A percentile compares a stretch with the other conserved stretches of the same genome.
These are phyloP conservation scores for Phytophthora colocasiae DNA, from an alignment of 352 stramenopile genomes.

Conservation along the genomic window DNA sequence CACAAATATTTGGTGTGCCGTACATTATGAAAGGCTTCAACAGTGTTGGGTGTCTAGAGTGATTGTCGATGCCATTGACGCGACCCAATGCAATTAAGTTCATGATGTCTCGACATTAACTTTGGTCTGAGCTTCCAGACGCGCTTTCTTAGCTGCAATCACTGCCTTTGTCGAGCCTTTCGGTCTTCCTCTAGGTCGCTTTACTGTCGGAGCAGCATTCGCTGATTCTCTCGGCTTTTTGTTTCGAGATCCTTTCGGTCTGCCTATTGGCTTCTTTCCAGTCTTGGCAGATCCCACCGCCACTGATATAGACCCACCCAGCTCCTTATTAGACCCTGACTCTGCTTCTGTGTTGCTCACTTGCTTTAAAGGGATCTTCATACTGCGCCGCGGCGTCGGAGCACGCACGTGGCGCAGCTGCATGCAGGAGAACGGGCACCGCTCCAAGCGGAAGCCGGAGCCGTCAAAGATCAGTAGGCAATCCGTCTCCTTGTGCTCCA, in stretches of 20 bases:
- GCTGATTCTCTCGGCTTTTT: constrained; percentile 21
- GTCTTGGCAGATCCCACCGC: neutral
- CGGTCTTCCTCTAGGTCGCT: constrained; percentile 25
- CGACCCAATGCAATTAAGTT: neutral
- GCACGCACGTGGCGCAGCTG: constrained; percentile 80
- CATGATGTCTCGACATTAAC: constrained; percentile 6
- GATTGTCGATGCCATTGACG: constrained; percentile 20
- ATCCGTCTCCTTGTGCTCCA: constrained; percentile 84
- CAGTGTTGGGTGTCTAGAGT: neutral
- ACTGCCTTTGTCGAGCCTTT: constrained; percentile 34
- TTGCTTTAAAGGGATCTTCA: constrained; percentile 20
- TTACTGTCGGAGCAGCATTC: constrained; percentile 9
- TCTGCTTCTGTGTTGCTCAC: constrained; percentile 4
- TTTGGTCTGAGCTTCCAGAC: constrained; percentile 5
- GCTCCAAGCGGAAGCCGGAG: constrained; percentile 68
- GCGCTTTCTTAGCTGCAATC: constrained; percentile 27
- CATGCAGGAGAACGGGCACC: constrained; percentile 69
- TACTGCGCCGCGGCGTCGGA: constrained; percentile 25
- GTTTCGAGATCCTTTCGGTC: constrained; percentile 11
- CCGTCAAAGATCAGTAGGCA: constrained; percentile 87
- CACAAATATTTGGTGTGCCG: constrained; percentile 23
- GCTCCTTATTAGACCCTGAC: constrained; percentile 2
- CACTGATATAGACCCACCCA: neutral
- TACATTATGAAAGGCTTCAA: constrained; percentile 15
- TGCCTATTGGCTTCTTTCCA: constrained; percentile 16